Conservation (phyloP, 805 yeast species). For the Saturnispora sekii region DNA sequence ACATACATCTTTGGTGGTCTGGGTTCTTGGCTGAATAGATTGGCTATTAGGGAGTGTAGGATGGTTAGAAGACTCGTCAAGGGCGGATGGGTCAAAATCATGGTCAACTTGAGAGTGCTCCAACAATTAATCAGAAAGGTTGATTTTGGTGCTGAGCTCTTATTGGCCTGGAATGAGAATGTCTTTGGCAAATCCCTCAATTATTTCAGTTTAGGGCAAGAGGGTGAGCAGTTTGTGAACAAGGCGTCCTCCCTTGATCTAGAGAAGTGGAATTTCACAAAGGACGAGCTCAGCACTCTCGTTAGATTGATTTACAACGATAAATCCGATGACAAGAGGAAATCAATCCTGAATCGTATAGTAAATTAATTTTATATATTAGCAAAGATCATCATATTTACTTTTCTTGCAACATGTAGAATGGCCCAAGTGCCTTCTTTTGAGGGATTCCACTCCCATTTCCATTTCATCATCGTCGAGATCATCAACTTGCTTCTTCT, state of each 20-base stretch:
- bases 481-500: neutral
- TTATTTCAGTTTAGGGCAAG: conserved; percentile 39
- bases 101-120: conserved; percentile 51
- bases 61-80: conserved; percentile 41
- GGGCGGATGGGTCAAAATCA: conserved; percentile 49
- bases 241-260: conserved; percentile 3
- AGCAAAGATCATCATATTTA: conserved; percentile 7
- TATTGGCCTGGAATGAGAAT: conserved; percentile 1
- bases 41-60: conserved; percentile 43
- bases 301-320: conserved; percentile 43
- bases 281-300: conserved; percentile 40
- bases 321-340: conserved; percentile 12
- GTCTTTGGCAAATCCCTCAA: conserved; percentile 30
- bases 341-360: conserved; percentile 3
- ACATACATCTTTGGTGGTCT: conserved; percentile 13
- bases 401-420: neutral
- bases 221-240: conserved; percentile 10
- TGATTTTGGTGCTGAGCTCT: conserved; percentile 13
- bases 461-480: conserved; percentile 2
- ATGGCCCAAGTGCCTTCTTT: neutral
- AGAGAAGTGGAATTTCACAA: conserved; percentile 22
- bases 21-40: conserved; percentile 32
- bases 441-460: neutral
- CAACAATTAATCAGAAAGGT: conserved; percentile 63
- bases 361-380: conserved; percentile 5